Conservation (phyloP, 257 asterid genomes). For the Capsicum rhomboideum region DNA sequence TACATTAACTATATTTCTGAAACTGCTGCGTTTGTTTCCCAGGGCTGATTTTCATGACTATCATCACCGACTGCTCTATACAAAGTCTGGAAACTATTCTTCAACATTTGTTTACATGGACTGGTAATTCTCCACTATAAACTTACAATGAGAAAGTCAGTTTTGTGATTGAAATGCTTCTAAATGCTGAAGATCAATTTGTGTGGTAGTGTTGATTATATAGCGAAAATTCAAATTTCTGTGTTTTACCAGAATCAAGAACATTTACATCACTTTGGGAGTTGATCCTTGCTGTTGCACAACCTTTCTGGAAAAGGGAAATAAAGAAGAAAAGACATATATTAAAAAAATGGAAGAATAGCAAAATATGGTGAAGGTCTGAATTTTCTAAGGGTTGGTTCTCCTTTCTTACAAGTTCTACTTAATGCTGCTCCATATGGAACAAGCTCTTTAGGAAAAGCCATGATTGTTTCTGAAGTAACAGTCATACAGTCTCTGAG, state of each 20-base stretch:
- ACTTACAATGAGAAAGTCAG: not conserved
- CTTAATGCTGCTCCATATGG: not conserved
- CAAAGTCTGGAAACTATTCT: constrained; percentile 94
- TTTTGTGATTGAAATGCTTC: not conserved
- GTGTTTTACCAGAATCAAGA: not conserved
- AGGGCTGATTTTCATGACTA: constrained; percentile 99
- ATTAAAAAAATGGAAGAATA: not conserved
- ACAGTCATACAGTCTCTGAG: not conserved
- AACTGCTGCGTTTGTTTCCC: constrained; percentile 18
- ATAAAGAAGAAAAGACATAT: not conserved
- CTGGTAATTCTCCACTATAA: constrained; percentile 45
- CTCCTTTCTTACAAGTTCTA: not conserved
- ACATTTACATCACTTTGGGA: not conserved
- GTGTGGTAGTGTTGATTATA: not conserved
- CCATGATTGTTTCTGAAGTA: not conserved
- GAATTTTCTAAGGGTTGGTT: not conserved
- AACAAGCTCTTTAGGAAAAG: not conserved
- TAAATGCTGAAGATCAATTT: not conserved
- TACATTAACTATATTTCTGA: constrained; percentile 12
- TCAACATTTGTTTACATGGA: constrained; percentile 98
- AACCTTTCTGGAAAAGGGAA: not conserved
- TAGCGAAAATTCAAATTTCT: not conserved
- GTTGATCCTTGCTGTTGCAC: not conserved
- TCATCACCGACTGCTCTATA: constrained; percentile 93
- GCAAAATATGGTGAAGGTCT: not conserved